phyloP scores from a whole-genome alignment of 1,139 yeast species.

The Blastobotrys indianensis region DNA sequence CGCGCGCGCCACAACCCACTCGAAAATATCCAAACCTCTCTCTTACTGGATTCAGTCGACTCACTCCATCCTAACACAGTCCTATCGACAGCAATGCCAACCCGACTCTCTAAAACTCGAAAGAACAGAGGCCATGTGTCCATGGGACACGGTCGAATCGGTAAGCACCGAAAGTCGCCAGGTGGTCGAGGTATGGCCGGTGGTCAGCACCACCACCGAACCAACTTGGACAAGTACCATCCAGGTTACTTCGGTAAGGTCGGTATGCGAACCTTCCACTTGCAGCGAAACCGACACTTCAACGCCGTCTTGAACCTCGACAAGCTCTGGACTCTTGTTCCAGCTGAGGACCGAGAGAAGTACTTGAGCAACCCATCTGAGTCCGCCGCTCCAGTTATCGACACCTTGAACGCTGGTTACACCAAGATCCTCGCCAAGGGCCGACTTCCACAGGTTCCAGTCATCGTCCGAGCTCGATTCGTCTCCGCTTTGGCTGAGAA shows the following conservation, averaged over 20 bases:
- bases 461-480: slow-evolving; percentile 98
- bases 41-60: no score
- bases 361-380: slow-evolving; percentile 80
- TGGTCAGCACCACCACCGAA: slow-evolving; percentile 99
- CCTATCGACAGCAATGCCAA: slow-evolving; percentile 55
- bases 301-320: slow-evolving; percentile 97
- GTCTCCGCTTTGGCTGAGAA: slow-evolving; percentile 99
- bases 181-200: slow-evolving; percentile 99
- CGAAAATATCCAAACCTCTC: no score
- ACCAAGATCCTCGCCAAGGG: slow-evolving; percentile 99
- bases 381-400: slow-evolving; percentile 97
- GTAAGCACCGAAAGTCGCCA: slow-evolving; percentile 99
- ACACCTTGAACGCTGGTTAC: slow-evolving; percentile 99
- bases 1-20: no score
- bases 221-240: slow-evolving; percentile 97
- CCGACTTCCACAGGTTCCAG: slow-evolving; percentile 95
- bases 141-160: slow-evolving; percentile 98
- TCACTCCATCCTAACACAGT: slow-evolving; percentile 1
- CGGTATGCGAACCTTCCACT: slow-evolving; percentile 99
- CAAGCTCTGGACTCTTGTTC: slow-evolving; percentile 97
- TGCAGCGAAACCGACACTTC: slow-evolving; percentile 95
- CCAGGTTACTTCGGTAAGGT: slow-evolving; percentile 99
- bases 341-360: slow-evolving; percentile 91
- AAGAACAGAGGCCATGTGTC: slow-evolving; percentile 99
- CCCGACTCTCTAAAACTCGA: slow-evolving; percentile 99